phyloP scores from a whole-genome alignment of 108 stramenopile genomes.

The Cyclotella distinguenda region DNA sequence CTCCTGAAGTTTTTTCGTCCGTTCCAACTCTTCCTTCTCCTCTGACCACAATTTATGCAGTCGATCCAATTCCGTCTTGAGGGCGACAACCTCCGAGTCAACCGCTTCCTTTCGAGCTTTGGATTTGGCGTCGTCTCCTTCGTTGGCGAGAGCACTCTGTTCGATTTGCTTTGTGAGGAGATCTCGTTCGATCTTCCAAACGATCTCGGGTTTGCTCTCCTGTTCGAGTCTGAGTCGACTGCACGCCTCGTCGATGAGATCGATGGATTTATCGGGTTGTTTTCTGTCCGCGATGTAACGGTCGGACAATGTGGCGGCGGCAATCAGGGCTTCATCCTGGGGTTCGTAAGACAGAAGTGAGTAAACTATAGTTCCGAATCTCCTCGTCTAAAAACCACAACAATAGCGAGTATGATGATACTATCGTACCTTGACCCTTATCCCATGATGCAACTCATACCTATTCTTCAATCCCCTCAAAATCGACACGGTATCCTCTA shows the following conservation, averaged over 20 bases:
- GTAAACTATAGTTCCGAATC: too few relatives aligned
- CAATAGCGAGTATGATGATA: neutral
- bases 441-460: conserved; percentile 87
- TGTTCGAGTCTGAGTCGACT: conserved; percentile 70
- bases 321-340: conserved; percentile 89
- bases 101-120: conserved; percentile 52
- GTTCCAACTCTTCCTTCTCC: conserved; percentile 62
- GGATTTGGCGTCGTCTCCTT: conserved; percentile 57
- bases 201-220: conserved; percentile 72
- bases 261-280: conserved; percentile 93
- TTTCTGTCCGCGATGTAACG: conserved; percentile 93
- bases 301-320: conserved; percentile 88
- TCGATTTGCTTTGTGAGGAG: conserved; percentile 82
- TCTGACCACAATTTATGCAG: conserved; percentile 59
- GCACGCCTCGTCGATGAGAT: conserved; percentile 96
- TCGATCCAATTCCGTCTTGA: conserved; percentile 68
- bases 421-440: conserved; percentile 69
- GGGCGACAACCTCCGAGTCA: conserved; percentile 60
- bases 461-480: conserved; percentile 88
- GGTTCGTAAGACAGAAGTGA: neutral
- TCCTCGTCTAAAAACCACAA: too few relatives aligned
- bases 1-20: conserved; percentile 69
- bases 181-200: conserved; percentile 78
- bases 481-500: conserved; percentile 94
- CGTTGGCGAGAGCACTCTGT: conserved; percentile 67